These are phyloP conservation scores for Penicillium malachiteum DNA, from an alignment of 495 filamentous ascomycete species.

Conservation along the genomic window DNA sequence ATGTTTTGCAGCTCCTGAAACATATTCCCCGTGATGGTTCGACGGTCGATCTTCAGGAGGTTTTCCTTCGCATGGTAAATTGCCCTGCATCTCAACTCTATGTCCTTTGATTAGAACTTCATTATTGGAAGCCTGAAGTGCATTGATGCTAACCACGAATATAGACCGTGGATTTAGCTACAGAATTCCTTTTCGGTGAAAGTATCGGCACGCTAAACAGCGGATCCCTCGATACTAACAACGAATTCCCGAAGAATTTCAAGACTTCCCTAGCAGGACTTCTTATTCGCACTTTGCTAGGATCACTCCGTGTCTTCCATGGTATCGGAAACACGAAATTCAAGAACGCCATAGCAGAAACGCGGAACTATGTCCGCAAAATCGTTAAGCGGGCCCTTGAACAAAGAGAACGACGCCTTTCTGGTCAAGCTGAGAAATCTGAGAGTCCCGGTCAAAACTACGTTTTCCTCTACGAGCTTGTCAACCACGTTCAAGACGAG, in stretches of 20 bases:
- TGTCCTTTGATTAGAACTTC: background rate
- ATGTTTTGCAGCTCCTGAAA: slow-evolving; percentile 51
- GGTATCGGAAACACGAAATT: background rate
- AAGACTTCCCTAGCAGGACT: background rate
- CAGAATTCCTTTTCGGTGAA: slow-evolving; percentile 72
- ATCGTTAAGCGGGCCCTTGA: background rate
- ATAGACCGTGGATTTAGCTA: slow-evolving; percentile 68
- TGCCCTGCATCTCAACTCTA: background rate
- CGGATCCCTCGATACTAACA: background rate
- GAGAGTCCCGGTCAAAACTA: slow-evolving; percentile 1
- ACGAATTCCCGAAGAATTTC: background rate
- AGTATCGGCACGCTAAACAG: slow-evolving; percentile 38
- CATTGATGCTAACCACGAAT: background rate
- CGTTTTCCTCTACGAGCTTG: slow-evolving; percentile 18
- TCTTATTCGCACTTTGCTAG: background rate
- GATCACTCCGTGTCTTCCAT: background rate
- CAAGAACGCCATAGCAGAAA: background rate
- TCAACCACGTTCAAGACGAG: slow-evolving; percentile 11
- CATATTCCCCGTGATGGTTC: slow-evolving; percentile 46
- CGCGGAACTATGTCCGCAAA: background rate
- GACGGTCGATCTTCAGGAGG: slow-evolving; percentile 58
- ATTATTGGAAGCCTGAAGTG: slow-evolving; percentile 25
- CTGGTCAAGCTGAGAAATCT: background rate
- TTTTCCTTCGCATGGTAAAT: slow-evolving; percentile 51
- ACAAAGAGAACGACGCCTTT: background rate